Conservation (phyloP, 148 eudicot species). For the Diospyros kaki region DNA sequence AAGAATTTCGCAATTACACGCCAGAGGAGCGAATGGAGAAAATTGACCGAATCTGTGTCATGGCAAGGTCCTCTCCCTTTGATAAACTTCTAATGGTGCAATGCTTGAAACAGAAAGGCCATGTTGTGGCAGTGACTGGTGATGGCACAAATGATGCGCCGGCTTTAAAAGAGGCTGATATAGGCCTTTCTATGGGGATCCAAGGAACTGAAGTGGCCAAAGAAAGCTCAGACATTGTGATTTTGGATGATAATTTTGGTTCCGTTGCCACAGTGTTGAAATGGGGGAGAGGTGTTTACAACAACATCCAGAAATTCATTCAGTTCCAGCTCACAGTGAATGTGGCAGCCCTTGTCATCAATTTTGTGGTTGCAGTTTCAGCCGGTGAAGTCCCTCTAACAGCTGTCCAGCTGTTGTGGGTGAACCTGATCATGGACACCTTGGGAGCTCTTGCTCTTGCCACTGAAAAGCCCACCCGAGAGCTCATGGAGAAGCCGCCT, state of each 20-base stretch:
- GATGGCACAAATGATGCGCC: slow-evolving; percentile 23
- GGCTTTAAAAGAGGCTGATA: slow-evolving; percentile 19
- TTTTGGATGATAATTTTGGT: slow-evolving; percentile 18
- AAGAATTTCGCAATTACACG: no score
- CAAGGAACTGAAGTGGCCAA: slow-evolving; percentile 22
- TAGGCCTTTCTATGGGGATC: slow-evolving; percentile 24
- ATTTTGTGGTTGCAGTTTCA: slow-evolving; percentile 13
- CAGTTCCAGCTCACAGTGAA: slow-evolving; percentile 19
- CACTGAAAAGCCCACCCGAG: no score
- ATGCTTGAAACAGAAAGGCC: no score
- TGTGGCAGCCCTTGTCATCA: slow-evolving; percentile 11
- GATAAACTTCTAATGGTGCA: no score
- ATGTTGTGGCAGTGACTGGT: no score
- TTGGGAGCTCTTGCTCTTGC: slow-evolving; percentile 25
- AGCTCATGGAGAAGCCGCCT: no score
- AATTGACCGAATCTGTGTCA: no score
- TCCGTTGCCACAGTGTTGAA: slow-evolving; percentile 7
- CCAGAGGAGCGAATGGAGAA: no score
- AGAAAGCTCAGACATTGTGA: slow-evolving; percentile 23
- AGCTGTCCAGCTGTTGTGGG: slow-evolving; percentile 17
- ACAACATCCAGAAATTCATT: slow-evolving; percentile 14
- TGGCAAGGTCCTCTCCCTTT: no score
- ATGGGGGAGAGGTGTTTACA: slow-evolving; percentile 21
- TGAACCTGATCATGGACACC: slow-evolving; percentile 19
- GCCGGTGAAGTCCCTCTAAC: slow-evolving; percentile 16